Evolutionary conservation across 208 protist species (phyloP).

Genomic region (Strigomonas galati): DNA sequence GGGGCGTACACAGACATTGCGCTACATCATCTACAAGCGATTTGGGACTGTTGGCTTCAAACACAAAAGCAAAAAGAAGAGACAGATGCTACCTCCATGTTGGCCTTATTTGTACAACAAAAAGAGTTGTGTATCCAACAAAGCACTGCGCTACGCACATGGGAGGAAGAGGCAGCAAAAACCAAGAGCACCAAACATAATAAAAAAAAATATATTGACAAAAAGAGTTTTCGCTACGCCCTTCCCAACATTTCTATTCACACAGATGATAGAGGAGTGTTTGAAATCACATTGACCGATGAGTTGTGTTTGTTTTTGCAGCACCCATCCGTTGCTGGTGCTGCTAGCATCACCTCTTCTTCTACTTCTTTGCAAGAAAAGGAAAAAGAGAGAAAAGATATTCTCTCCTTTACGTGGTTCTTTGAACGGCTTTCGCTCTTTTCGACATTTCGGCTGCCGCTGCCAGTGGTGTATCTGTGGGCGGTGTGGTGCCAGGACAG

Average conservation of each 20-base stretch:
- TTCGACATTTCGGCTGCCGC: constrained; percentile 56
- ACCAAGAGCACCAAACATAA: too few species aligned
- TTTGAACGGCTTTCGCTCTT: constrained; percentile 35
- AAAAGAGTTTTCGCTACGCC: constrained; percentile 1
- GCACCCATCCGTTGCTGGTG: constrained; percentile 28
- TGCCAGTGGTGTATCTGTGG: constrained; percentile 39
- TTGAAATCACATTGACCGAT: constrained; percentile 54
- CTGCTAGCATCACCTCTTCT: background rate
- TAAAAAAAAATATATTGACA: too few species aligned
- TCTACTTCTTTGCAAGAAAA: background rate
- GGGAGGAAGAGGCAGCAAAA: too few species aligned
- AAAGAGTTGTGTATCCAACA: too few species aligned
- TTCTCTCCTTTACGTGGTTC: background rate
- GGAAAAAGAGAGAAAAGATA: background rate
- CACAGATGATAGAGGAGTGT: constrained; percentile 87
- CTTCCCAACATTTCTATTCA: constrained; percentile 67
- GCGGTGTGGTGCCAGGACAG: background rate
- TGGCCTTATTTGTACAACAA: too few species aligned
- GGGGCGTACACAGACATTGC: too few species aligned
- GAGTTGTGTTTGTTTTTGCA: constrained; percentile 51
- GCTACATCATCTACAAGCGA: too few species aligned
- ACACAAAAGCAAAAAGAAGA: too few species aligned
- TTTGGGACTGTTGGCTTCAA: too few species aligned
- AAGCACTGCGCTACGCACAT: too few species aligned
- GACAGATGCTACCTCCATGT: too few species aligned